A percentile compares a stretch with the other conserved stretches of the same genome.
These are phyloP conservation scores for Pezicula neosporulosa DNA, from an alignment of 2,329 filamentous ascomycete species.

Conservation along the genomic window DNA sequence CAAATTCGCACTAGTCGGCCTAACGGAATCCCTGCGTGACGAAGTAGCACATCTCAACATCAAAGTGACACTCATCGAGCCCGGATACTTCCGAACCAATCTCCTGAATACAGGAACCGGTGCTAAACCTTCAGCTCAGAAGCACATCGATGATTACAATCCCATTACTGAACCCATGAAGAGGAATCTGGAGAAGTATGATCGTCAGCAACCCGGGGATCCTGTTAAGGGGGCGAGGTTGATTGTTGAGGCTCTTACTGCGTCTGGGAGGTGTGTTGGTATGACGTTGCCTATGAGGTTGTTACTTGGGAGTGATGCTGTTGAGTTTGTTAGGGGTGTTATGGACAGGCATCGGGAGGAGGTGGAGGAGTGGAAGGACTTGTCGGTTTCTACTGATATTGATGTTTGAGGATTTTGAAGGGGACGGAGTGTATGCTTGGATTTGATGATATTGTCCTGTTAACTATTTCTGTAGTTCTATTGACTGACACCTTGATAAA, in stretches of 20 bases:
- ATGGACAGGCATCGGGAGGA: constrained; percentile 12
- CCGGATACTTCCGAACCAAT: constrained; percentile 47
- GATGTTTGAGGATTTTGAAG: background rate
- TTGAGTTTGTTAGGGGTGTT: constrained; percentile 24
- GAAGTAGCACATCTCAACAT: constrained; percentile 44
- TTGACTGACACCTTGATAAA: too few relatives aligned
- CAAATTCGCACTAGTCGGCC: constrained; percentile 40
- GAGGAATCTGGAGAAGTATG: constrained; percentile 20
- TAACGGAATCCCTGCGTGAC: constrained; percentile 37
- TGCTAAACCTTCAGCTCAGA: constrained; percentile 1
- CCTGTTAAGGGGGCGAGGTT: constrained; percentile 31
- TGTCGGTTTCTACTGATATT: constrained; percentile 16
- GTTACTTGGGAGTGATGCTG: constrained; percentile 32
- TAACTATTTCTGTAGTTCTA: too few relatives aligned
- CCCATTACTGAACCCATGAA: background rate
- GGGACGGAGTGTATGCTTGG: too few relatives aligned
- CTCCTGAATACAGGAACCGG: constrained; percentile 30
- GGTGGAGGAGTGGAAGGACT: constrained; percentile 14
- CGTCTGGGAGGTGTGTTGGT: constrained; percentile 27
- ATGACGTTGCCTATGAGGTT: constrained; percentile 27
- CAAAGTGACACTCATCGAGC: constrained; percentile 41
- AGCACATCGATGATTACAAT: constrained; percentile 4
- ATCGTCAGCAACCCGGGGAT: constrained; percentile 35
- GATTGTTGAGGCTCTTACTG: constrained; percentile 34
- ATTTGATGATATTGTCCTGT: too few relatives aligned